phyloP scores from a whole-genome alignment of 2,329 filamentous ascomycete species.

The Juglanconis juglandina region DNA sequence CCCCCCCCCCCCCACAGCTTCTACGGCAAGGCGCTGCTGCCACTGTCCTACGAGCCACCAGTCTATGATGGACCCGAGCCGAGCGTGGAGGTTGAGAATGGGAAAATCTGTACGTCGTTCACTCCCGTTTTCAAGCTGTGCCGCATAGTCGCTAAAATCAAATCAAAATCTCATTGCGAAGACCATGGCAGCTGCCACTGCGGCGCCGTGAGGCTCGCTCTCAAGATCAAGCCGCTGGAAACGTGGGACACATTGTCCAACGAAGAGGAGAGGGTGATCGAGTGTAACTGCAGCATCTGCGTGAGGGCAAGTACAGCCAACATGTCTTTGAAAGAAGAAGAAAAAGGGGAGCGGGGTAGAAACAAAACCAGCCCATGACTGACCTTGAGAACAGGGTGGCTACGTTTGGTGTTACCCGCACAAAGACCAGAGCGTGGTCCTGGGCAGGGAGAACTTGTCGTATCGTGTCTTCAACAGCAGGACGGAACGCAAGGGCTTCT shows the following conservation, averaged over 20 bases:
- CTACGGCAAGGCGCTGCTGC: conserved; percentile 33
- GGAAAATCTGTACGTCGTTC: conserved; percentile 29
- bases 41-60: conserved; percentile 32
- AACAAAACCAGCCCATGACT: background rate
- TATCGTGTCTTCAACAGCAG: conserved; percentile 34
- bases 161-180: background rate
- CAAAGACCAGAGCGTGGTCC: conserved; percentile 36
- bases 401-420: conserved; percentile 43
- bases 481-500: conserved; percentile 42
- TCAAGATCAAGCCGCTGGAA: conserved; percentile 39
- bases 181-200: conserved; percentile 53
- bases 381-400: conserved; percentile 33
- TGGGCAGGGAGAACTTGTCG: conserved; percentile 37
- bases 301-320: conserved; percentile 30
- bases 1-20: conserved; percentile 26
- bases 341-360: too few species aligned
- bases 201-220: conserved; percentile 42
- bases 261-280: conserved; percentile 24
- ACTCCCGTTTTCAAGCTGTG: background rate
- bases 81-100: conserved; percentile 32
- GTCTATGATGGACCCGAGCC: conserved; percentile 41
- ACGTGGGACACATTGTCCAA: conserved; percentile 26
- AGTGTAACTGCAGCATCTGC: conserved; percentile 54
- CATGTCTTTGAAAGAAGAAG: too few species aligned
- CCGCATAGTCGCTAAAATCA: background rate